Percentiles rank a stretch among this genome's conserved stretches.
Conservation (phyloP, 2,329 filamentous ascomycete species). For the Stemphylium beticola region DNA sequence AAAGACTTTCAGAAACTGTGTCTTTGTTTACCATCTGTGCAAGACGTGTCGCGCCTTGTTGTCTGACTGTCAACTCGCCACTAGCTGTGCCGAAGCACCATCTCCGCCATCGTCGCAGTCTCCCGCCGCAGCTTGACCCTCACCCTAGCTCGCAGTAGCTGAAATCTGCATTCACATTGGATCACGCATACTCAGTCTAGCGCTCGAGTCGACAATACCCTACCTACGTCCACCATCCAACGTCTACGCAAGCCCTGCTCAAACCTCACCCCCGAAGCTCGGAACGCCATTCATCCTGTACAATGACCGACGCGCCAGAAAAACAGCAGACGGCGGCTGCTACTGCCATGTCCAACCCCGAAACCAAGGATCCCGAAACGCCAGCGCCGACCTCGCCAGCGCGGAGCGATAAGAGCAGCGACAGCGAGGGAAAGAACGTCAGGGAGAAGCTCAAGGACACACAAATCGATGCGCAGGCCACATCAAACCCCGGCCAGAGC, state of each 20-base stretch:
- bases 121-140: constrained; percentile 8
- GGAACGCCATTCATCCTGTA: constrained; percentile 8
- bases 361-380: constrained; percentile 19
- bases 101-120: constrained; percentile 16
- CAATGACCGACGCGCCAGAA: constrained; percentile 36
- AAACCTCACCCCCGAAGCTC: neutral
- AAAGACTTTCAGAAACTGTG: constrained; percentile 1
- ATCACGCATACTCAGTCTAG: neutral
- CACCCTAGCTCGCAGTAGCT: constrained; percentile 11
- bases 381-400: constrained; percentile 35
- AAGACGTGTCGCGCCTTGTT: constrained; percentile 2
- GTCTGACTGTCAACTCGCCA: constrained; percentile 7
- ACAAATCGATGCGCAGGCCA: constrained; percentile 56
- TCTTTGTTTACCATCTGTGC: neutral
- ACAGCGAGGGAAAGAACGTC: constrained; percentile 62
- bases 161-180: constrained; percentile 9
- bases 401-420: constrained; percentile 51
- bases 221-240: neutral
- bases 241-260: neutral
- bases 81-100: constrained; percentile 24
- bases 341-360: constrained; percentile 15
- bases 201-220: neutral
- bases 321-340: constrained; percentile 22
- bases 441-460: constrained; percentile 68
- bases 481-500: constrained; percentile 22